Base-by-base conservation (phyloP, 2,329 filamentous ascomycete species). In the Beauveria brongniartii region DNA sequence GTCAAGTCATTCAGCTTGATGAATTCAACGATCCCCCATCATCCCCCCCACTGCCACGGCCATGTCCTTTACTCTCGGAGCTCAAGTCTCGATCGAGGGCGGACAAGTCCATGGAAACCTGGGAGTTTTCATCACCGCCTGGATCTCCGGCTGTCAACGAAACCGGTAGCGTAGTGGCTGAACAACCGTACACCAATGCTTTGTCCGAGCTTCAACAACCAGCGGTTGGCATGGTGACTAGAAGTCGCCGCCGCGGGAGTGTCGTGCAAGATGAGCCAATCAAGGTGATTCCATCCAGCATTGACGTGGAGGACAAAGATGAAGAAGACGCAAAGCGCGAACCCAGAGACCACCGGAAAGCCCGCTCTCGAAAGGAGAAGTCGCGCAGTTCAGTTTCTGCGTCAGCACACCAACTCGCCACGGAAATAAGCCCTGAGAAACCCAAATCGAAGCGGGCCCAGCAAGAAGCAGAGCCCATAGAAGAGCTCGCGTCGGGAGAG, bases 71-170 rank as follows among this genome's bases (percentile, higher is more conserved):
- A 5, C 68, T 80, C 6, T 76, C 78, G 2, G 80, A 83, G 64
- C 81, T 84, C 61, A 75, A 77, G 59, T 78, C 80, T 40, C 75
- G 78, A 41, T 80, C 80, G 22, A 77, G 68, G 56, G 67, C 64
- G 9, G 69, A 63, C 24, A 69, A 61, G 61, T 68, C 69, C 0
- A 56, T 75, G 44, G 72, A 75, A 9, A 69, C 78, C 28, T 85
- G 81, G 79, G 75, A 80, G 10, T 79, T 84, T n/a, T 84, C 82
- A 1, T 85, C 83, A 1, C 82, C 83, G 10, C 79, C 79, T 0
- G 80, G 77, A 12, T 83, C 82, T 3, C 83, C 83, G 2, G 68
- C 70, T 34, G 52, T 34, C 14, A 52, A 55, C 3, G 51, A 62
- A 24, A 26, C 37, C 12, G 50, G 20, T 16, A 43, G 28, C 24